Evolutionary conservation across 2,329 filamentous ascomycete genomes (phyloP), one percentile per base, ranked within the genome.

Genomic region (Fusarium musae): DNA sequence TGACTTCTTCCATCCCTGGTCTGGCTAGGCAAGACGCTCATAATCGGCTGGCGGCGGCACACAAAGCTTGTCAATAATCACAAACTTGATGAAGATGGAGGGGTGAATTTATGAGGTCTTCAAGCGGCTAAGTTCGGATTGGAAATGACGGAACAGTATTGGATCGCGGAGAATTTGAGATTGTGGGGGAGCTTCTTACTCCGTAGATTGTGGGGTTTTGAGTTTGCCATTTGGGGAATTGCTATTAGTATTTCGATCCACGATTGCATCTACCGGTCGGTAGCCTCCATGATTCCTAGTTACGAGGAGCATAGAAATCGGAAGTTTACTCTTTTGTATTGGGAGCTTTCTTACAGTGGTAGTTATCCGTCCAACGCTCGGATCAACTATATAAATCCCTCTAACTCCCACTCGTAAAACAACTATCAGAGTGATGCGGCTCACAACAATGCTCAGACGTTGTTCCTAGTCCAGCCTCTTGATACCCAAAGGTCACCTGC

Each of bases 101-200:
- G 46, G 54, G 50, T 39, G 28, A 47, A 63, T 44, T 44, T 17
- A 49, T 52, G 30, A 60, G 66, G 57, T 63, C 61, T 69, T 58
- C 69, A 61, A 69, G 73, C 77, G 77, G 77, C 70, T 78, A 78
- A 71, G 73, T 78, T 78, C 77, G 77, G 77, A 78, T 78, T 78
- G 74, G 67, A 76, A 77, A 78, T 78, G 43, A 75, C 76, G 76
- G 75, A 78, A 77, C 63, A 69, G 66, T 68, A 53, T 70, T 69
- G 64, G 71, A 75, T 74, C 61, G 56, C 57, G 70, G 73, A 62
- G 63, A 59, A 74, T 36, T 40, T 39, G 49, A 67, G 63, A 52
- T 59, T 53, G 63, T 47, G 69, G 72, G 72, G 71, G 57, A 66
- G 49, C 42, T 66, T 61, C 26, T 37, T 30, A 17, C 34, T 36